phyloP scores from a whole-genome alignment of 306 rosid species.

The Cucurbita maxima region DNA sequence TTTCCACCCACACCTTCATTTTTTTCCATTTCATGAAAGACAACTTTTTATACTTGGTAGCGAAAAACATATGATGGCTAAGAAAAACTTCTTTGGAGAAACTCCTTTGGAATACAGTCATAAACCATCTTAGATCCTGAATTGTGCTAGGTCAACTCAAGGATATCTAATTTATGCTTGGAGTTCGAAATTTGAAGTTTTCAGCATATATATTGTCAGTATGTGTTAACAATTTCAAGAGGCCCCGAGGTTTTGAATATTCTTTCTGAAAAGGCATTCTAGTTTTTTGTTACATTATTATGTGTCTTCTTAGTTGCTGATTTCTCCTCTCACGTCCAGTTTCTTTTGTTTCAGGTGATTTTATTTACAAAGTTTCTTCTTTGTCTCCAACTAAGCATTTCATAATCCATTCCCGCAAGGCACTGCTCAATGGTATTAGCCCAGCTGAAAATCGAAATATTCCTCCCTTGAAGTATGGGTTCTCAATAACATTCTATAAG shows the following conservation, averaged over 20 bases:
- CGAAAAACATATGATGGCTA: not conserved
- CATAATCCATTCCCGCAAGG: constrained; percentile 84
- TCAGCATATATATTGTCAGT: not conserved
- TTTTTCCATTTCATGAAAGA: not conserved
- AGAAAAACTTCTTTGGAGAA: not conserved
- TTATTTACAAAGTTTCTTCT: constrained; percentile 90
- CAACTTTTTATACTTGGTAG: not conserved
- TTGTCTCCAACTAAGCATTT: constrained; percentile 84
- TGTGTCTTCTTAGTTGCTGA: constrained; percentile 3
- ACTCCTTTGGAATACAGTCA: not conserved
- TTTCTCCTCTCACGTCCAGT: constrained; percentile 13
- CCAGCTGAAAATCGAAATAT: constrained; percentile 95
- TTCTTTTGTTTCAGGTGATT: constrained; percentile 56
- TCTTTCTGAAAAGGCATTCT: not conserved
- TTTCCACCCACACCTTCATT: not conserved
- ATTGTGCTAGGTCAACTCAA: not conserved
- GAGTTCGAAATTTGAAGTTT: not conserved
- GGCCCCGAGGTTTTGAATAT: not conserved
- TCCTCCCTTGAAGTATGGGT: constrained; percentile 89
- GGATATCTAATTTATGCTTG: not conserved
- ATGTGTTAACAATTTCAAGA: not conserved
- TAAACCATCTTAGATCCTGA: not conserved
- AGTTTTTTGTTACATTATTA: not conserved
- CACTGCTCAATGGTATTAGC: constrained; percentile 80
- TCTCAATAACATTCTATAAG: not conserved